Conservation (phyloP, 768 basidiomycete species). For the Boletus coccyginus region DNA sequence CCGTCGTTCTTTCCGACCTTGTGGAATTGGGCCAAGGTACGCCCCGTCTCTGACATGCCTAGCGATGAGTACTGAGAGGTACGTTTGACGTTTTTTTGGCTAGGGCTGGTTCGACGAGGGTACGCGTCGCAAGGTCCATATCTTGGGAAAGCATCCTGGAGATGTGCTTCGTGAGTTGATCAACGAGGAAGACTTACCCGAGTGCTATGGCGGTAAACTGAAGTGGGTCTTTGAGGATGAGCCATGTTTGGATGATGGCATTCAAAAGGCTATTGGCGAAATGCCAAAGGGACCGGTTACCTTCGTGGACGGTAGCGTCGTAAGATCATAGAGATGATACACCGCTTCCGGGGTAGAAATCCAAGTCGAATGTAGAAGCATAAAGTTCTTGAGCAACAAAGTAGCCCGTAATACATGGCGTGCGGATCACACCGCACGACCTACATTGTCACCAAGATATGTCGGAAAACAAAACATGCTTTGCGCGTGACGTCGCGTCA, state of each 20-base stretch:
- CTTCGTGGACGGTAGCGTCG: conserved; percentile 45
- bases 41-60: neutral
- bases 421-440: too few relatives aligned
- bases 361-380: neutral
- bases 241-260: conserved; percentile 59
- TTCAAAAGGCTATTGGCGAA: conserved; percentile 42
- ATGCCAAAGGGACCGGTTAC: conserved; percentile 57
- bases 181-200: conserved; percentile 52
- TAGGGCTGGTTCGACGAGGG: conserved; percentile 80
- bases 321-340: conserved; percentile 18
- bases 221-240: conserved; percentile 69
- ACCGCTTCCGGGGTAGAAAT: neutral
- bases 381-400: neutral
- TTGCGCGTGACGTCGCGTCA: too few relatives aligned
- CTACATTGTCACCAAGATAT: neutral
- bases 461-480: neutral
- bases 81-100: neutral
- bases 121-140: conserved; percentile 73
- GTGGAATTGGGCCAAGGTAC: conserved; percentile 81
- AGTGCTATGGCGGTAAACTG: conserved; percentile 69
- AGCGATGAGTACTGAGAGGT: neutral
- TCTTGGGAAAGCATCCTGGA: conserved; percentile 63
- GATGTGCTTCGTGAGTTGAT: conserved; percentile 51
- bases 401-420: too few relatives aligned
- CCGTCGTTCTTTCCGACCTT: conserved; percentile 81